Conservation (phyloP, 2,329 filamentous ascomycete species). For the Diaporthe sp. region DNA sequence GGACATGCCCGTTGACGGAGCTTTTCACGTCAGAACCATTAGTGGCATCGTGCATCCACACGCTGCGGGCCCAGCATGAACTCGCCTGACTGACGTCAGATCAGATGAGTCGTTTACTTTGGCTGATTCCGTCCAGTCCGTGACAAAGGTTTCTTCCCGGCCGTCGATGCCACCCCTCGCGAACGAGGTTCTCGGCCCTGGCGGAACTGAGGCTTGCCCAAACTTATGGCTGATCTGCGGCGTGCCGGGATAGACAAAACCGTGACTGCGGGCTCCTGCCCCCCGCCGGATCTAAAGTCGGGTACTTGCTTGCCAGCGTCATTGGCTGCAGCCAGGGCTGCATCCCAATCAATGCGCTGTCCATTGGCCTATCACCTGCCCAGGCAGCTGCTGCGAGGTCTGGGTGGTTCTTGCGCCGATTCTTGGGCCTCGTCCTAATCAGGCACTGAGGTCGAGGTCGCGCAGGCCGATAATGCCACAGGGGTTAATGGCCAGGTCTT, state of each 20-base stretch:
- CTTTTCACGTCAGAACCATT: slow-evolving; percentile 19
- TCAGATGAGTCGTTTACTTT: slow-evolving; percentile 1
- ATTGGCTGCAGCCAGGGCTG: slow-evolving; percentile 34
- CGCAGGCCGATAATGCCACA: neutral
- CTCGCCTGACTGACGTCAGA: slow-evolving; percentile 30
- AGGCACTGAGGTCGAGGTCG: neutral
- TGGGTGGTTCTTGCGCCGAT: slow-evolving; percentile 1
- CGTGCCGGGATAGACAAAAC: neutral
- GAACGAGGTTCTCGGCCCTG: neutral
- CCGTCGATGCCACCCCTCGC: neutral
- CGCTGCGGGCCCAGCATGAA: slow-evolving; percentile 33
- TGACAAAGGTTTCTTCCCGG: neutral
- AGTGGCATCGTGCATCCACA: slow-evolving; percentile 21
- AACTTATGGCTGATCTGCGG: slow-evolving; percentile 11
- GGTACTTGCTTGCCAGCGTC: slow-evolving; percentile 28
- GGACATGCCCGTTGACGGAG: slow-evolving; percentile 18
- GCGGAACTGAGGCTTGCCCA: slow-evolving; percentile 16
- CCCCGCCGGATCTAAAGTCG: slow-evolving; percentile 14
- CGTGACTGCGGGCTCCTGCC: slow-evolving; percentile 27
- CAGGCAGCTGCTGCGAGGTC: slow-evolving; percentile 12
- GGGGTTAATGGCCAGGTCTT: neutral
- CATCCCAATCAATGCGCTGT: slow-evolving; percentile 36
- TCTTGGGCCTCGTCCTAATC: neutral
- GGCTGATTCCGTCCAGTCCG: slow-evolving; percentile 13
- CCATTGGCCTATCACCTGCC: slow-evolving; percentile 37